Evolutionary conservation across 2,329 filamentous ascomycete genomes (phyloP), one percentile per base, ranked within the genome.

Genomic region (Calonectria hawksworthii): DNA sequence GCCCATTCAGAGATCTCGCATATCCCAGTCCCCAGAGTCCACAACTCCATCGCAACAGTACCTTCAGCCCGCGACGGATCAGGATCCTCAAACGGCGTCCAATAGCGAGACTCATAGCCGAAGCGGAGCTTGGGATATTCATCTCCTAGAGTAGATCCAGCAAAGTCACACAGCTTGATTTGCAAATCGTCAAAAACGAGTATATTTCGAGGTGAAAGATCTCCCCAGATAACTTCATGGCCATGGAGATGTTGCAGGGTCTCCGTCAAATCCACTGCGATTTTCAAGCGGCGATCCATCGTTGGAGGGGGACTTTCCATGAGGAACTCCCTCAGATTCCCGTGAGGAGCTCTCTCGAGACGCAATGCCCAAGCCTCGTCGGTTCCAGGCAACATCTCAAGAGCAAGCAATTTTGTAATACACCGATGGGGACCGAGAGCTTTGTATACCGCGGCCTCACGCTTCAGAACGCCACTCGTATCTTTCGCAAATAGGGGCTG

Each of bases 121-220:
- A 38, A 61, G 11, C 26, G 54, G 34, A 61, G 54, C 18, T 36
- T 38, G 13, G 54, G n/a, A 61, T 61, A 61, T 26, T 26, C 21
- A 38, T 61, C 54, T n/a, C 54, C 54, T 8, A 61, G 34, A 26
- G 13, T 61, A 61, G 54, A 61, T 4, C 54, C 54, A 26, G 54
- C 54, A 61, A 61, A 61, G 34, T 61, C 54, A 26, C 54, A 61
- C 16, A 61, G 34, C n/a, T 61, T 61, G 10, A 61, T n/a, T 23
- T 38, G n/a, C 34, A 38, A 38, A 61, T 38, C 34, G 11, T 61
- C 32, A 61, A 61, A 61, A 38, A 61, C 32, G 4, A 61, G 54
- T 4, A 61, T 61, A 23, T 61, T 61, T 61, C 54, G 34, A 16
- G 54, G 32, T 3, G 54, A 61, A n/a, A 61, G 54, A 34, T 61